Base-by-base conservation (phyloP, 768 basidiomycete genomes). In the Lactarius hatsudake region DNA sequence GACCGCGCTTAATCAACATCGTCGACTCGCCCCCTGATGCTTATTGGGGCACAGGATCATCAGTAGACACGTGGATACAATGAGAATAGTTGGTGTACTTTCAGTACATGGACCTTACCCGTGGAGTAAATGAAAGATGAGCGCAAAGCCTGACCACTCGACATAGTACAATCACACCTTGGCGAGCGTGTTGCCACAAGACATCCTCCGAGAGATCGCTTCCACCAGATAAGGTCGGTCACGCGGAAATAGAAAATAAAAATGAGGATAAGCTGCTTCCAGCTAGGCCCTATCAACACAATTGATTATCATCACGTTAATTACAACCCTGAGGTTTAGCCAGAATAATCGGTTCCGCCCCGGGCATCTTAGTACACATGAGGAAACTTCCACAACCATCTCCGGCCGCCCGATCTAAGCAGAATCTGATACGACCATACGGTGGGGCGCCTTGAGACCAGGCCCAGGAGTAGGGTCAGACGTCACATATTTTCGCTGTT, bases 231-330 rank as follows among this genome's bases (percentile, higher is more conserved):
- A 45, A 20, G 59, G 65, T 57, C 23, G 42, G 65, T 61, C 43
- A 56, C 36, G 34, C 18, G 55, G 61, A 38, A 65, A 55, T 28
- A 23, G 53, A 13, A 7, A 20, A 30, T 17, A 18, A 30, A 30
- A 32, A 56, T 32, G 32, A 32, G 30, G 32, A 32, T 34, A 30
- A 34, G 30, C 23, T 56, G 17, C 23, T 51, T 51, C 23, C 26
- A 36, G 53, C 36, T 59, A 42, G 12, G 38, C 62, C 51, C 23
- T 48, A 26, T 36, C 54, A 7, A 59, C 38, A 15, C 34, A 42
- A 20, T 20, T 40, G 32, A 63, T 67, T 63, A 67, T 32, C 48
- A 67, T 26, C 38, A 48, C 65, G 61, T 62, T 57, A 59, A 51
- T 38, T 57, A 48, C 26, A 26, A 15, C 26, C 26, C 51, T 53